A percentile compares a stretch with the other conserved stretches of the same genome.
phyloP scores from a whole-genome alignment of 441 rosid genomes.

The Adansonia madagascariensis region DNA sequence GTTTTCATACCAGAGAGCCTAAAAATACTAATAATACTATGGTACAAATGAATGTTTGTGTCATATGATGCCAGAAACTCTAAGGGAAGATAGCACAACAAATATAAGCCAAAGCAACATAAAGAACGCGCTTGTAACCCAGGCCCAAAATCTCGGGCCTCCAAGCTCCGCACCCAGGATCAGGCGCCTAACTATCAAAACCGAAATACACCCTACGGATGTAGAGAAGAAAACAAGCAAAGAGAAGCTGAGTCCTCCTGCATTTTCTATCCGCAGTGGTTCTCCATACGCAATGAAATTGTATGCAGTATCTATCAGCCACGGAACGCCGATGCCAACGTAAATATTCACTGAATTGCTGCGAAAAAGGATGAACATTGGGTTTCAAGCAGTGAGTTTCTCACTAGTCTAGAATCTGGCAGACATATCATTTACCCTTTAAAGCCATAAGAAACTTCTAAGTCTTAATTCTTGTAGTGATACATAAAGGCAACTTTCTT shows the following conservation, averaged over 20 bases:
- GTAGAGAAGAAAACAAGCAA: slow-evolving; percentile 79
- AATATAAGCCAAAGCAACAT: slow-evolving; percentile 69
- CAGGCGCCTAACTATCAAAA: slow-evolving; percentile 75
- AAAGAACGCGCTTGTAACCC: slow-evolving; percentile 65
- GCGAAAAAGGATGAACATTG: slow-evolving; percentile 25
- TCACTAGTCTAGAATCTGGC: too few relatives aligned
- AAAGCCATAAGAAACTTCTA: neutral
- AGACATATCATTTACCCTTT: too few relatives aligned
- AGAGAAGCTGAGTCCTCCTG: slow-evolving; percentile 82
- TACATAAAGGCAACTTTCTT: neutral
- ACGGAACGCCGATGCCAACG: slow-evolving; percentile 84
- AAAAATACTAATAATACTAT: neutral
- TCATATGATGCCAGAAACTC: slow-evolving; percentile 19
- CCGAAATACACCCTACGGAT: slow-evolving; percentile 75
- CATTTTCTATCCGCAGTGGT: slow-evolving; percentile 67
- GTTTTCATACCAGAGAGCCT: too few relatives aligned
- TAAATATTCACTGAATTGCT: slow-evolving; percentile 95
- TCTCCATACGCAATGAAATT: slow-evolving; percentile 68
- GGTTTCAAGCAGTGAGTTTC: neutral
- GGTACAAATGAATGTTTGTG: neutral
- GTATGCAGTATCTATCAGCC: slow-evolving; percentile 85
- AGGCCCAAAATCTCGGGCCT: slow-evolving; percentile 89
- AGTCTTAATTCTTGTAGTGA: neutral
- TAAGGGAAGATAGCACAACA: slow-evolving; percentile 20
- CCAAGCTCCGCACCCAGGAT: slow-evolving; percentile 88